A percentile compares a stretch with the other conserved stretches of the same genome.
These are phyloP conservation scores for Narthecium ossifragum DNA, from an alignment of 106 monocot genomes.

Conservation along the genomic window DNA sequence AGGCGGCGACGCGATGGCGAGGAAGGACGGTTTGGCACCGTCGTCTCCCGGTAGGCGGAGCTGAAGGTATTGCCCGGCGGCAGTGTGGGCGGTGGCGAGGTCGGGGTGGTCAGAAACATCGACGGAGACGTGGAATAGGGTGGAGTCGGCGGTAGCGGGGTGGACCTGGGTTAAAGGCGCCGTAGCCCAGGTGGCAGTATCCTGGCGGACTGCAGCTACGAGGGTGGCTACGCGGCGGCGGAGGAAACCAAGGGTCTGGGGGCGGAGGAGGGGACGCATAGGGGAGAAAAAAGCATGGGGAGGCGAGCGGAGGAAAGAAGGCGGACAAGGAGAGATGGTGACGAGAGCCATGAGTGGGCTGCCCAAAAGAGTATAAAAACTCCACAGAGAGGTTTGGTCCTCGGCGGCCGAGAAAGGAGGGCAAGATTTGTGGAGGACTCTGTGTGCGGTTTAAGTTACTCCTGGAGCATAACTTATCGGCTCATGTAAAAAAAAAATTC, in stretches of 20 bases:
- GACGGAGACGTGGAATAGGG: slow-evolving; percentile 67
- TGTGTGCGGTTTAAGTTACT: no score
- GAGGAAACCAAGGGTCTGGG: slow-evolving; percentile 20
- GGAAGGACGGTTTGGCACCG: slow-evolving; percentile 40
- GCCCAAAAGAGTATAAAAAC: no score
- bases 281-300: slow-evolving; percentile 2
- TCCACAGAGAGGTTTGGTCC: no score
- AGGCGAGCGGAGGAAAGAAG: slow-evolving; percentile 9
- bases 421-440: no score
- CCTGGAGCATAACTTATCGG: no score
- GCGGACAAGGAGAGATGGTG: no score
- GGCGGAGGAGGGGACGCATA: slow-evolving; percentile 31
- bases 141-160: slow-evolving; percentile 55
- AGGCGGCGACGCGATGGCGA: slow-evolving; percentile 83
- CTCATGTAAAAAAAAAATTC: no score
- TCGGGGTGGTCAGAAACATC: slow-evolving; percentile 59
- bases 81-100: slow-evolving; percentile 38
- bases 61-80: slow-evolving; percentile 80
- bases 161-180: slow-evolving; percentile 46
- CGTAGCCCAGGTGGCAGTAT: slow-evolving; percentile 42
- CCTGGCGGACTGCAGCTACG: slow-evolving; percentile 35
- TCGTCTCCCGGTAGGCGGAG: slow-evolving; percentile 37
- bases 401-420: no score
- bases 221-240: slow-evolving; percentile 21
- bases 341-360: no score